Evolutionary conservation across 139 green algal species (phyloP).

Genomic region (Ettlia oleoabundans): DNA sequence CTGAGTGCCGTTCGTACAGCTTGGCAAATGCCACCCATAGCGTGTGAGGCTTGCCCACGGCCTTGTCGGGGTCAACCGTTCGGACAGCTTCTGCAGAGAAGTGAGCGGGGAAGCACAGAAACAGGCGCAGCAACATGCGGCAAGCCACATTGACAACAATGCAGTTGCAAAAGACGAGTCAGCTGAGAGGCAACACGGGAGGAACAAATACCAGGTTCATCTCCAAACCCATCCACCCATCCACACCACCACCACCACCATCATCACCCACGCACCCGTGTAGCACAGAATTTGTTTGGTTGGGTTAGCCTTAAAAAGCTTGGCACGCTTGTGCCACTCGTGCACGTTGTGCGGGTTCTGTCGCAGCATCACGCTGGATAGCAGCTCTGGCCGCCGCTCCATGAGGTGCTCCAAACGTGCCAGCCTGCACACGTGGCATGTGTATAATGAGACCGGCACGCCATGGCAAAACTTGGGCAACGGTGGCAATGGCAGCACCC

Average conservation of each 20-base stretch:
- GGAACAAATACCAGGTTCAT: no score
- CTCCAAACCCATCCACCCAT: not conserved
- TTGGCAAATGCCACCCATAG: slow-evolving; percentile 95
- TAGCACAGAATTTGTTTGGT: slow-evolving; percentile 92
- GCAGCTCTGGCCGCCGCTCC: slow-evolving; percentile 86
- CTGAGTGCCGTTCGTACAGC: slow-evolving; percentile 96
- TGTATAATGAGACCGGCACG: not conserved
- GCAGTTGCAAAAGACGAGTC: no score
- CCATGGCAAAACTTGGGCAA: no score
- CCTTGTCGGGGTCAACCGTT: slow-evolving; percentile 88
- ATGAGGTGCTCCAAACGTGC: slow-evolving; percentile 90
- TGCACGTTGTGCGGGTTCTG: slow-evolving; percentile 98
- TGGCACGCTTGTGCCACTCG: slow-evolving; percentile 95
- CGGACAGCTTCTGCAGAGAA: slow-evolving; percentile 80
- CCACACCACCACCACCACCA: not conserved
- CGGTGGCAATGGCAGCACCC: no score
- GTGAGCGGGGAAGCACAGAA: not conserved
- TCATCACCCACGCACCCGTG: slow-evolving; percentile 56
- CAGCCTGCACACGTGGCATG: no score
- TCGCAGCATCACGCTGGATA: slow-evolving; percentile 92
- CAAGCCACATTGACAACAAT: no score
- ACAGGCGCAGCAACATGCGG: not conserved
- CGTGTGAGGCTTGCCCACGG: slow-evolving; percentile 82
- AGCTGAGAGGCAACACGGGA: no score
- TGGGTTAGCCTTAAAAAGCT: slow-evolving; percentile 90